Evolutionary conservation across 192 early-diverging fungal species (phyloP), one percentile per base, ranked within the genome.

Genomic region (Entrophospora sp.): DNA sequence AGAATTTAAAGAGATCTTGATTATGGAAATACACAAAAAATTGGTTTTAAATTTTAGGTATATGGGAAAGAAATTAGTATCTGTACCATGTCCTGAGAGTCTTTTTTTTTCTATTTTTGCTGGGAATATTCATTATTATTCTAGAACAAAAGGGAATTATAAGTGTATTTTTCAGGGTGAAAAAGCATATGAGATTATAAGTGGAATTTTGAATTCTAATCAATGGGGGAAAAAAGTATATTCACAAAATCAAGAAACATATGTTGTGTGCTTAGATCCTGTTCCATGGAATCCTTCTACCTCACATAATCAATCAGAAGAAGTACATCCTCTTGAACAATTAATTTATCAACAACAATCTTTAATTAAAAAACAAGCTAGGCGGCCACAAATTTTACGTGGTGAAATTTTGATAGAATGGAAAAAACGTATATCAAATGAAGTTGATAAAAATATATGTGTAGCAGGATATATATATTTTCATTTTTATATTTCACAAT

Each of bases 71-170:
- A 30, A 53, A 16, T 53, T 32, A 8, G 1, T 53, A 24, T 53
- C 51, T 55, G 34, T 55, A 32, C 30, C 30, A 35, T 55, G 52
- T 32, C 14, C 31, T 55, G 31, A 55, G 18, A 55, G 51, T 34
- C 30, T 53, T 53, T 53, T 53, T 53, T 32, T 53, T 53, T 53
- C 30, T 44, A 53, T 53, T 53, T 53, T 53, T 53, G 13, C 10
- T 18, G 12, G 51, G 1, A 3, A 53, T 53, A 53, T 53, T 53
- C 51, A 53, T 32, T 32, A 53, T 32, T 53, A 53, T 32, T 35
- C 51, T 32, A 53, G 32, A 32, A 9, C 28, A 32, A 32, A 14
- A n/a, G 30, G 51, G 32, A 30, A 24, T 53, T 53, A 53, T n/a
- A 53, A 53, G 22, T 53, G 51, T 32, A 53, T 32, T 6, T 55